These are phyloP conservation scores for Colletotrichum viniferum DNA, from an alignment of 2,329 filamentous ascomycete species.

Conservation along the genomic window DNA sequence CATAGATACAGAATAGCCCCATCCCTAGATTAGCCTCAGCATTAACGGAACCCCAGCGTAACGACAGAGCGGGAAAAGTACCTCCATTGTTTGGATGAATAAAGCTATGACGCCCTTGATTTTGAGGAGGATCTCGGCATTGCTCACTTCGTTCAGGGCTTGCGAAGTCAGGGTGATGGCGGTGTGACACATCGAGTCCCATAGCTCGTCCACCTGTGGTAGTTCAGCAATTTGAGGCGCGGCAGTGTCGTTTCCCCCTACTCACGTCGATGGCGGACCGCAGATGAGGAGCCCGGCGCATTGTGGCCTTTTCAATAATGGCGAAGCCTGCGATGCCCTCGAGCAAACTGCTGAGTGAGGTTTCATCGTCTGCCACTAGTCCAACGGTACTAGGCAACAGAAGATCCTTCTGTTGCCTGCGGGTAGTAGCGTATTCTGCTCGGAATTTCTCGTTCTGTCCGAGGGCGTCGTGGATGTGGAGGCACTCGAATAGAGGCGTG, in stretches of 20 bases:
- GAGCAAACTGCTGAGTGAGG: conserved; percentile 84
- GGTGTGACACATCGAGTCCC: conserved; percentile 96
- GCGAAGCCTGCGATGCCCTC: conserved; percentile 96
- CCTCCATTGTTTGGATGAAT: conserved; percentile 98
- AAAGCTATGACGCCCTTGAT: conserved; percentile 92
- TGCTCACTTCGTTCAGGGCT: conserved; percentile 78
- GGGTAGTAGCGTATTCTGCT: conserved; percentile 88
- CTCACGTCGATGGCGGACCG: conserved; percentile 81
- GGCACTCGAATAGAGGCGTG: conserved; percentile 88
- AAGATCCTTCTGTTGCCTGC: conserved; percentile 89
- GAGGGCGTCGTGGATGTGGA: conserved; percentile 95
- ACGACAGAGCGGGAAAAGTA: conserved; percentile 39
- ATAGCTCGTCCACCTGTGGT: conserved; percentile 89
- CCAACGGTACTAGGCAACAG: conserved; percentile 79
- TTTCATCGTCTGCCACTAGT: conserved; percentile 81
- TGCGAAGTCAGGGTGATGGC: conserved; percentile 83
- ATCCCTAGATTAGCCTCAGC: conserved; percentile 61
- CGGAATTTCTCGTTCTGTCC: conserved; percentile 92
- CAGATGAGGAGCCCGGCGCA: conserved; percentile 83
- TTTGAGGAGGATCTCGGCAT: conserved; percentile 89
- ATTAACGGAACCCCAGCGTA: neutral
- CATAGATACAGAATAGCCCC: conserved; percentile 83
- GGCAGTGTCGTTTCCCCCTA: conserved; percentile 7
- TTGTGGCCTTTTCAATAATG: conserved; percentile 93
- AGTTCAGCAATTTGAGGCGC: neutral